Percentiles rank a stretch among this genome's conserved stretches.
These are phyloP conservation scores for Colletotrichum salicis DNA, from an alignment of 2,329 filamentous ascomycete genomes.

Conservation along the genomic window DNA sequence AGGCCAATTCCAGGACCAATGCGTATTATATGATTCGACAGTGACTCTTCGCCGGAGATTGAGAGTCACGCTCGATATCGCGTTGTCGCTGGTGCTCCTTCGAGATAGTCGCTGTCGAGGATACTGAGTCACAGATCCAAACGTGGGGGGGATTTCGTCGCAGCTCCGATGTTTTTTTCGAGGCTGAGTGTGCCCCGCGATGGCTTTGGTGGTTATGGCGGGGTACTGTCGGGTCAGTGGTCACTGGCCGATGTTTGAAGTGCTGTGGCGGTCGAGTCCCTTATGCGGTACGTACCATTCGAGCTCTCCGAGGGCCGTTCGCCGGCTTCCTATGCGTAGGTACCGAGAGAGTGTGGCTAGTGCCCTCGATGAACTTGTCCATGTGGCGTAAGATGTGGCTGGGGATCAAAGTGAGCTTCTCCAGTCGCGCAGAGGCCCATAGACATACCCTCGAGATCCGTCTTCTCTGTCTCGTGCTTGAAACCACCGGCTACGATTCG, in stretches of 20 bases:
- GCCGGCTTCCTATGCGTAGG: neutral
- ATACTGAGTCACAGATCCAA: slow-evolving; percentile 34
- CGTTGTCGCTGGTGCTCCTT: slow-evolving; percentile 19
- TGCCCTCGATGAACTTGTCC: no score
- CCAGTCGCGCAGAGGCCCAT: neutral
- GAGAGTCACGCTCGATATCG: slow-evolving; percentile 10
- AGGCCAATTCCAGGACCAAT: slow-evolving; percentile 22
- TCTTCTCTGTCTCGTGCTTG: neutral
- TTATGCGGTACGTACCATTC: slow-evolving; percentile 6
- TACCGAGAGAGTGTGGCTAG: neutral
- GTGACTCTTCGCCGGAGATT: neutral
- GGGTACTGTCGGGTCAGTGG: slow-evolving; percentile 32
- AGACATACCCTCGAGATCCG: slow-evolving; percentile 4
- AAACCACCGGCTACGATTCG: neutral
- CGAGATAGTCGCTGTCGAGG: slow-evolving; percentile 10
- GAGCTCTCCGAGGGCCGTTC: neutral
- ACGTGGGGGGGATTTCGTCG: slow-evolving; percentile 31
- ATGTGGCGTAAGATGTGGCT: slow-evolving; percentile 10
- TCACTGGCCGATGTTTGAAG: slow-evolving; percentile 16
- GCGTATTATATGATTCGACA: slow-evolving; percentile 3
- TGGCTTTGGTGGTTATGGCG: slow-evolving; percentile 31
- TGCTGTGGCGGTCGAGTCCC: neutral
- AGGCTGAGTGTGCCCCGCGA: slow-evolving; percentile 37
- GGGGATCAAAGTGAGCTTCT: neutral
- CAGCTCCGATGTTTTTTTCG: slow-evolving; percentile 35